These are phyloP conservation scores for Pulveroboletus frians DNA, from an alignment of 768 basidiomycete genomes.

Conservation along the genomic window DNA sequence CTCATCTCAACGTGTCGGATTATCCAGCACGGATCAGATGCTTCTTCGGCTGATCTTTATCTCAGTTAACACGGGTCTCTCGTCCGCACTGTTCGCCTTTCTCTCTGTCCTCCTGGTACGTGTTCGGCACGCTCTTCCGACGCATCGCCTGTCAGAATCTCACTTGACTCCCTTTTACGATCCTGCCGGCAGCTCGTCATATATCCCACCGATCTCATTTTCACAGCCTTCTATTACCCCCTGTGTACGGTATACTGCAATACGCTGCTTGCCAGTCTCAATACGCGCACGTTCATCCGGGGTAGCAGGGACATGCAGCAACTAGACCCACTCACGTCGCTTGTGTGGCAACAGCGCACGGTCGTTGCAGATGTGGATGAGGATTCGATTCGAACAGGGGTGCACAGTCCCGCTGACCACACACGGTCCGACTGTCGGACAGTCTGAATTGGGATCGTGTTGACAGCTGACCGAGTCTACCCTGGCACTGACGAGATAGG, in stretches of 20 bases:
- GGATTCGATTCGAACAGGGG: not conserved
- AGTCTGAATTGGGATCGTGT: not conserved
- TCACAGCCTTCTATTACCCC: conserved; percentile 26
- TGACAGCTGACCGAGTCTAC: not conserved
- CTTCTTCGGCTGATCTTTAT: conserved; percentile 23
- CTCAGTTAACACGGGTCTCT: conserved; percentile 24
- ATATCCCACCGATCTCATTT: conserved; percentile 22
- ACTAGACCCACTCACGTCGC: not conserved
- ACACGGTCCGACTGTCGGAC: not conserved
- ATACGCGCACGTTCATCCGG: conserved; percentile 20
- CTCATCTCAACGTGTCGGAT: not conserved
- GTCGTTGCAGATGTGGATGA: not conserved
- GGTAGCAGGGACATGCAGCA: not conserved
- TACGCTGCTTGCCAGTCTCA: conserved; percentile 31
- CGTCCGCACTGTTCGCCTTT: conserved; percentile 19
- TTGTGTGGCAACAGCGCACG: conserved; percentile 6
- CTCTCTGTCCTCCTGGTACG: conserved; percentile 19
- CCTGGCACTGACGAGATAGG: not conserved
- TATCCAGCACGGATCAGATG: conserved; percentile 22
- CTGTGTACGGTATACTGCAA: conserved; percentile 32
- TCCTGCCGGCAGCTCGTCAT: conserved; percentile 13
- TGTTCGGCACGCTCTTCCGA: not conserved
- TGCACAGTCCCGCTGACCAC: not conserved
- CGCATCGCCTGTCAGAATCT: not conserved
- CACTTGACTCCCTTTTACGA: not conserved